Evolutionary conservation across 2,329 filamentous ascomycete genomes (phyloP).

Genomic region (Botryotinia calthae): DNA sequence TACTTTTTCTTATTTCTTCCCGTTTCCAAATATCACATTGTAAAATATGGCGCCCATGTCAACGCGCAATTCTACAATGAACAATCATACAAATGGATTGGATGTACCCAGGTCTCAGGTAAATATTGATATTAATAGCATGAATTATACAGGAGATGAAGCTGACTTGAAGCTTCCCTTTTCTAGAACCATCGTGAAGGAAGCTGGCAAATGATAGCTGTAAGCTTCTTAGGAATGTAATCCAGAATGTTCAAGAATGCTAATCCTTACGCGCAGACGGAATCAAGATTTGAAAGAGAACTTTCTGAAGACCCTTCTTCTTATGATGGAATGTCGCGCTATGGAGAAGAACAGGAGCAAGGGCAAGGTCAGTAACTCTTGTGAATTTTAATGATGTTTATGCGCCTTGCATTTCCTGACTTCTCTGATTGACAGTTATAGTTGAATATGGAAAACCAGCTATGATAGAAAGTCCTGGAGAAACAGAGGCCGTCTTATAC

Average conservation of each 20-base stretch:
- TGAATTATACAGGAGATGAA: constrained; percentile 5
- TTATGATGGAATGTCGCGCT: constrained; percentile 37
- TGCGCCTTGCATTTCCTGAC: not conserved
- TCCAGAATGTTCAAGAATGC: not conserved
- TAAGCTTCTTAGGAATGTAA: constrained; percentile 24
- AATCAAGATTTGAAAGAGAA: constrained; percentile 35
- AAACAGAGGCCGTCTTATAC: constrained; percentile 50
- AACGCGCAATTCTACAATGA: constrained; percentile 28
- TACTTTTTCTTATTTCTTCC: not conserved
- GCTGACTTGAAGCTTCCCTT: constrained; percentile 24
- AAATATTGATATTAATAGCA: constrained; percentile 23
- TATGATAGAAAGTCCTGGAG: constrained; percentile 39
- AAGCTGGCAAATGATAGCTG: constrained; percentile 38
- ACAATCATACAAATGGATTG: constrained; percentile 26
- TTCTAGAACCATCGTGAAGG: constrained; percentile 35
- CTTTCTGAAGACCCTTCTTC: constrained; percentile 37
- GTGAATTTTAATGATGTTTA: not conserved
- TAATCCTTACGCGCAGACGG: constrained; percentile 25
- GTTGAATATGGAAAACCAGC: constrained; percentile 31
- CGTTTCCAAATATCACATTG: not conserved
- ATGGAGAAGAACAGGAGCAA: constrained; percentile 27
- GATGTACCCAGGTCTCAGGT: constrained; percentile 21
- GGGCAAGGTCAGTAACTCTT: constrained; percentile 31
- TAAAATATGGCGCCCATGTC: constrained; percentile 38
- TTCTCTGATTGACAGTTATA: not conserved